Percentiles rank a stretch among this genome's conserved stretches.
Conservation (phyloP, 768 basidiomycete genomes). For the Pholiota microspora region DNA sequence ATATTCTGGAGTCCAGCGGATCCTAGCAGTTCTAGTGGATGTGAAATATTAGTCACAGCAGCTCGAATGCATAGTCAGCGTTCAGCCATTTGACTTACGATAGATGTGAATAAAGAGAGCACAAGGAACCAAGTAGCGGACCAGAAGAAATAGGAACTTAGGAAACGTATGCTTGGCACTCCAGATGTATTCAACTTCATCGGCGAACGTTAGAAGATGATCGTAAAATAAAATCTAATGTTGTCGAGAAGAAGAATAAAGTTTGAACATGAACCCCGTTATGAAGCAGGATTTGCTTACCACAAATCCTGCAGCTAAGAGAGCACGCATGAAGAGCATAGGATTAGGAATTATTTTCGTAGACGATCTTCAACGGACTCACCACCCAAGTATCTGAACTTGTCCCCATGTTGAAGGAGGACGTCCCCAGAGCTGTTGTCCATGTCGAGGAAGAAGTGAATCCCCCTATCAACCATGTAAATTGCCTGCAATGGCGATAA, state of each 20-base stretch:
- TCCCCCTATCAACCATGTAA: constrained; percentile 1
- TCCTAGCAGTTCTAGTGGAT: background rate
- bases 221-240: constrained; percentile 39
- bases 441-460: background rate
- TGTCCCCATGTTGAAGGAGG: background rate
- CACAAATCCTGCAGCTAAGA: constrained; percentile 4
- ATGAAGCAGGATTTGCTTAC: background rate
- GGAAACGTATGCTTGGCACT: constrained; percentile 30
- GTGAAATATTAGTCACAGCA: background rate
- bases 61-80: background rate
- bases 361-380: background rate
- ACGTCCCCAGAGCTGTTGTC: constrained; percentile 3
- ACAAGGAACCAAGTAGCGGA: constrained; percentile 35
- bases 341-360: background rate
- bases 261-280: background rate
- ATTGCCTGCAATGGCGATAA: background rate
- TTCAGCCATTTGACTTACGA: constrained; percentile 22
- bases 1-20: background rate
- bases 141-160: constrained; percentile 37
- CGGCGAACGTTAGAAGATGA: constrained; percentile 35
- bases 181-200: constrained; percentile 43
- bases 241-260: background rate
- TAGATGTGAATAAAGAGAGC: constrained; percentile 26
- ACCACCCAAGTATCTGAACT: constrained; percentile 9
- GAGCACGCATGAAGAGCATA: no score